Base-by-base conservation (phyloP, 1,284 basidiomycete genomes). In the Fomitiporia mediterranea region DNA sequence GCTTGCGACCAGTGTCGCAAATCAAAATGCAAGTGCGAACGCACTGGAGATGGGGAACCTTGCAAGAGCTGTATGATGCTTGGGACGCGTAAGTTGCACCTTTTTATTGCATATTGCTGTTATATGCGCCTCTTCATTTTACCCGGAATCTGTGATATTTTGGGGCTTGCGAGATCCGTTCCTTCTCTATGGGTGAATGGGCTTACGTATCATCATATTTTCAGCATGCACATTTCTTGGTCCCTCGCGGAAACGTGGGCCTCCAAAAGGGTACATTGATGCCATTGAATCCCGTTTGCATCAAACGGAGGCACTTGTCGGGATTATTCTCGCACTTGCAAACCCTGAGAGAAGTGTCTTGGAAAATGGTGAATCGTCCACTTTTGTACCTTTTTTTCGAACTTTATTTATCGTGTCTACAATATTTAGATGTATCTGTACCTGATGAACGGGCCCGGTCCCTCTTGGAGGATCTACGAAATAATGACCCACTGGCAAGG, bases 191-290 rank as follows among this genome's bases (percentile, higher is more conserved):
- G 3, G 15, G 21, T 17, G 11, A 6, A 9, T 37, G 15, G 38
- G 25, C 48, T 30, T 27, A 58, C 35, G 39, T 51, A 34, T 28
- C 35, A 25, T 43, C 19, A 13, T 47, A 15, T 15, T 46, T 30
- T 11, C 67, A 80, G 86, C 81, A 44, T 93, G 90, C 66, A 93
- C 89, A 0, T 93, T 89, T 68, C 75, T 91, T 39, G 90, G 89
- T 1, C 87, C 88, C 2, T 89, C 84, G 8, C 79, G 87, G 60
- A 92, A 92, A 67, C 82, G 88, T 60, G 87, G 88, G 1, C 90
- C 90, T 6, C 90, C 90, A 11, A 91, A 91, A 66, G 91, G 91
- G 2, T 94, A 94, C 73, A 93, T 94, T 67, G 89, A 94, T 67
- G 90, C 90, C 25, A 91, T 94, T 64, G 91, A 94, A 69, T 88